phyloP scores from a whole-genome alignment of 2,329 filamentous ascomycete genomes.

The Fusarium longipes region DNA sequence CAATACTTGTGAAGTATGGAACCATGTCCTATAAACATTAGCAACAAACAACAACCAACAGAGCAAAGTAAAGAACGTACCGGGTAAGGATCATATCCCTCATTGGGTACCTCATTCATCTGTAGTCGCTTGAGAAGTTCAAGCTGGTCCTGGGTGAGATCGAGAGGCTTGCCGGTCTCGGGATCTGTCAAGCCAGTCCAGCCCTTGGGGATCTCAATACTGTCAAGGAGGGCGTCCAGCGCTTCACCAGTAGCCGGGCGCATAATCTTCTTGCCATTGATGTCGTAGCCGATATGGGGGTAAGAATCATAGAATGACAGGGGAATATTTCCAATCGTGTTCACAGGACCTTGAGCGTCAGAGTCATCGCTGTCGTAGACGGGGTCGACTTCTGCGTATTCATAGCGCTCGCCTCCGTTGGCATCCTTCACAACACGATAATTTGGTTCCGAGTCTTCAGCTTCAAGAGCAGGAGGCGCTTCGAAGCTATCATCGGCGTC shows the following conservation, averaged over 20 bases:
- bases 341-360: conserved; percentile 80
- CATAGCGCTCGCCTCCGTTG: conserved; percentile 88
- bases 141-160: conserved; percentile 87
- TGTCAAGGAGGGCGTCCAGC: conserved; percentile 91
- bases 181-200: conserved; percentile 98
- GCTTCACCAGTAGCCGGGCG: conserved; percentile 94
- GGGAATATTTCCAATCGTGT: conserved; percentile 96
- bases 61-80: conserved; percentile 56
- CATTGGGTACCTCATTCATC: conserved; percentile 86
- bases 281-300: conserved; percentile 98
- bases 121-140: conserved; percentile 90
- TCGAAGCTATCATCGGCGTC: conserved; percentile 53
- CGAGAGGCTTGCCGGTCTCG: conserved; percentile 89
- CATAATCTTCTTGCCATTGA: conserved; percentile 98
- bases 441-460: conserved; percentile 56
- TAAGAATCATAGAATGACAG: conserved; percentile 97
- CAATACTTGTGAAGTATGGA: conserved; percentile 91
- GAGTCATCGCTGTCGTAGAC: conserved; percentile 97
- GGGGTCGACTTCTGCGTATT: conserved; percentile 93
- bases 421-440: conserved; percentile 78
- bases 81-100: conserved; percentile 93
- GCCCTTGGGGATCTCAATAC: conserved; percentile 95
- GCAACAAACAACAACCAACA: background rate
- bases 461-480: conserved; percentile 48
- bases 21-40: conserved; percentile 73